phyloP scores from a whole-genome alignment of 2,329 filamentous ascomycete species.

The Talaromyces sp. region DNA sequence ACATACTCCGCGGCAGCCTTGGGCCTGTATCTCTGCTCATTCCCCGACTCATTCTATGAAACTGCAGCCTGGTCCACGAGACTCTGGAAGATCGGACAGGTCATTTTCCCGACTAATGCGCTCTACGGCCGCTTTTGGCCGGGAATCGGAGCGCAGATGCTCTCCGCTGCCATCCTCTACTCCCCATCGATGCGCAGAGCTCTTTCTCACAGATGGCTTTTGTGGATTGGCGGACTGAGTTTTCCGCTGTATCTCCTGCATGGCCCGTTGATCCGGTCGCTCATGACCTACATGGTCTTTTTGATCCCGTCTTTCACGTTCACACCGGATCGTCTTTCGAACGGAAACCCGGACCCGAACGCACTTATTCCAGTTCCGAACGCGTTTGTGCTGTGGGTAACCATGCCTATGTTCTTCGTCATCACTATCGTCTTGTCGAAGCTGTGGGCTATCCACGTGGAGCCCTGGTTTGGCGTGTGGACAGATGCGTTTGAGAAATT shows the following conservation, averaged over 20 bases:
- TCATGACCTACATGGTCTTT: slow-evolving; percentile 57
- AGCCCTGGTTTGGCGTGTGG: slow-evolving; percentile 42
- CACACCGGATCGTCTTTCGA: slow-evolving; percentile 38
- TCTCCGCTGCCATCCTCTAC: slow-evolving; percentile 49
- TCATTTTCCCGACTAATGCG: slow-evolving; percentile 30
- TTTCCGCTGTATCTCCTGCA: slow-evolving; percentile 62
- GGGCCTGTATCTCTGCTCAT: slow-evolving; percentile 55
- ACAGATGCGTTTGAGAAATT: slow-evolving; percentile 21
- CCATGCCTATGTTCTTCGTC: neutral
- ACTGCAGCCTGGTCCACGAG: slow-evolving; percentile 49
- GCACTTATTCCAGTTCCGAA: neutral
- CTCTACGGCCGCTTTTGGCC: slow-evolving; percentile 48
- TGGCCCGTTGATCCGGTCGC: slow-evolving; percentile 53
- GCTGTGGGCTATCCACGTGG: slow-evolving; percentile 50
- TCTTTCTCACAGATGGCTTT: slow-evolving; percentile 50
- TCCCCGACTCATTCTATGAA: slow-evolving; percentile 51
- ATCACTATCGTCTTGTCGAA: slow-evolving; percentile 43
- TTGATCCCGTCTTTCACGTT: slow-evolving; percentile 29
- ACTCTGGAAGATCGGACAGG: slow-evolving; percentile 13
- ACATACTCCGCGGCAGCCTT: slow-evolving; percentile 35
- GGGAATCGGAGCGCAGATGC: slow-evolving; percentile 43
- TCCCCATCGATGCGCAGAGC: slow-evolving; percentile 46
- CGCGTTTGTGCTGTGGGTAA: neutral
- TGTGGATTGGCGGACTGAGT: slow-evolving; percentile 59
- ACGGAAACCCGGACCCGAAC: neutral